Conservation (phyloP, 345 rosid genomes). For the Triadica sebifera region DNA sequence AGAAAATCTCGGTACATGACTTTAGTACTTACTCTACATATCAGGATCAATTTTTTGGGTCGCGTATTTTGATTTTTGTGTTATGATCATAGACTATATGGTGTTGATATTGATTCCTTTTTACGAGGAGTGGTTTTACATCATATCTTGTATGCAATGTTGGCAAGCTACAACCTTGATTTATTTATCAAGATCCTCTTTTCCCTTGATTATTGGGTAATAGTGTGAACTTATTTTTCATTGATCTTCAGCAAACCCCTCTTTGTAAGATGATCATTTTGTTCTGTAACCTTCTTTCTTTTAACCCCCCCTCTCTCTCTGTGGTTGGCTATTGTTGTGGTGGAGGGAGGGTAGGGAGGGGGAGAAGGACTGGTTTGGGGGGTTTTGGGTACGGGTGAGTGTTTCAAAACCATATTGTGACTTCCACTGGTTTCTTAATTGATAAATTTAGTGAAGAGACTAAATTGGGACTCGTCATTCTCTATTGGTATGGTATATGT, state of each 20-base stretch:
- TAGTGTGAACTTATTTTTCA: background rate
- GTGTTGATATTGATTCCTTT: background rate
- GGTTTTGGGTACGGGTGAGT: background rate
- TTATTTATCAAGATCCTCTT: background rate
- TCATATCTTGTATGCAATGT: background rate
- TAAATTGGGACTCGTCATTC: background rate
- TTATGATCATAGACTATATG: background rate
- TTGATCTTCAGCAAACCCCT: background rate
- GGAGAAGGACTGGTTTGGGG: background rate
- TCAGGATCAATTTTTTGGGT: background rate
- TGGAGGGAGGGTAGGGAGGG: no score
- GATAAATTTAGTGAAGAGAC: background rate
- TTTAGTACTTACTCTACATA: background rate
- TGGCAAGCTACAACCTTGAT: background rate
- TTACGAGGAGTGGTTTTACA: background rate
- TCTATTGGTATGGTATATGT: background rate
- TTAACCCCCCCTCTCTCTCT: no score
- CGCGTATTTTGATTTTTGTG: background rate
- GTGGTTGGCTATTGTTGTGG: no score
- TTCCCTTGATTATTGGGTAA: constrained; percentile 1
- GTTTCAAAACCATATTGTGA: background rate
- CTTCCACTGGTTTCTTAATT: background rate
- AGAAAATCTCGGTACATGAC: constrained; percentile 56
- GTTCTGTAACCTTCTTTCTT: no score
- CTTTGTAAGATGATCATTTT: background rate